These are phyloP conservation scores for Fagopyrum homotropicum DNA, from an alignment of 148 eudicot genomes.

Conservation along the genomic window DNA sequence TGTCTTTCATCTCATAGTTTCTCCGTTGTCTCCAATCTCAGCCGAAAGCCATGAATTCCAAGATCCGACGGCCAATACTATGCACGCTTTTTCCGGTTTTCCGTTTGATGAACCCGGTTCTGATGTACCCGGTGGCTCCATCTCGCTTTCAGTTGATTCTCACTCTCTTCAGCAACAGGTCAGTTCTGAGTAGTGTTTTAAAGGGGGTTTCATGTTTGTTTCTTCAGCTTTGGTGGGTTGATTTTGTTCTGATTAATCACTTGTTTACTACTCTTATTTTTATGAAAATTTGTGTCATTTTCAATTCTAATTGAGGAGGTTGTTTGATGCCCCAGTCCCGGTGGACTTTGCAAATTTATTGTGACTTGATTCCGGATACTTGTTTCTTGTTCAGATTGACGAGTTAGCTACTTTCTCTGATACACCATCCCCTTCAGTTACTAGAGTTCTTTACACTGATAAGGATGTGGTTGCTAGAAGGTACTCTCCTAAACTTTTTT, in stretches of 20 bases:
- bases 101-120: slow-evolving; percentile 9
- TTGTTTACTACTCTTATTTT: background rate
- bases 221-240: background rate
- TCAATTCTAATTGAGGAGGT: background rate
- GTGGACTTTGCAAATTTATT: background rate
- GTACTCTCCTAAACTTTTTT: slow-evolving; percentile 24
- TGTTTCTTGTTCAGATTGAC: slow-evolving; percentile 45
- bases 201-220: background rate
- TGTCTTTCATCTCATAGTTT: background rate
- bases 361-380: background rate
- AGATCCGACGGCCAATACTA: slow-evolving; percentile 10
- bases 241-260: background rate
- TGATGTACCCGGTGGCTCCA: slow-evolving; percentile 10
- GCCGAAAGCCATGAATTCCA: background rate
- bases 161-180: slow-evolving; percentile 9
- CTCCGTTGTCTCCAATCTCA: slow-evolving; percentile 4
- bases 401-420: slow-evolving; percentile 82
- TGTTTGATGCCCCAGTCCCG: background rate
- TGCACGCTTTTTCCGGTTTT: slow-evolving; percentile 12
- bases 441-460: slow-evolving; percentile 79
- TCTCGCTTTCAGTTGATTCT: slow-evolving; percentile 12
- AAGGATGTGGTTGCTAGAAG: slow-evolving; percentile 80
- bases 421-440: slow-evolving; percentile 85
- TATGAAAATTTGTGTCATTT: background rate
- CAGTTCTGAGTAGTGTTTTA: background rate